Evolutionary conservation across 2,329 filamentous ascomycete species (phyloP), one percentile per base, ranked within the genome.

Genomic region (Blastomyces percursus): DNA sequence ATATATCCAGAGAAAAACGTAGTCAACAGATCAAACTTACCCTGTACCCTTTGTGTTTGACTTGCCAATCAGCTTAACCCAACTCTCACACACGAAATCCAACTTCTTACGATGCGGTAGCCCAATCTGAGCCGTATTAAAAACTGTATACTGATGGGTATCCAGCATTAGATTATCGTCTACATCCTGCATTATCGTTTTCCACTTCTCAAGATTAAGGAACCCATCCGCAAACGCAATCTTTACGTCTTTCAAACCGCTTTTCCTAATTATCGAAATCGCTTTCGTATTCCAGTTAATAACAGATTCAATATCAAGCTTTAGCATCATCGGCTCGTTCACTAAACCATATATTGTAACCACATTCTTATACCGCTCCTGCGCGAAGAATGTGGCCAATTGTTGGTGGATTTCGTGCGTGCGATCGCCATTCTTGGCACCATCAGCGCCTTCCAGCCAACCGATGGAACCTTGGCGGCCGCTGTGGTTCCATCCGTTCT

Each of bases 401-500:
- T 89, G 86, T 72, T 94, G 83, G 77, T 99, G 94, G 48, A 97
- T 81, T 63, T 95, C 91, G 21, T 96, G 83, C 1, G 90, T 90
- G 44, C 93, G 85, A 69, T 96, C 83, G 0, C 82, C 87, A 73
- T 96, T 96, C 16, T 86, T 74, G 1, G 82, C 80, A 12, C 94
- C 93, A 70, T 96, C 81, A 0, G 90, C 88, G n/a, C 94, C 94
- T 69, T 94, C 94, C 48, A 97, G 78, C 94, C 94, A 99, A 32
- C 85, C 82, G 66, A 97, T 93, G 0, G 76, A 65, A 0, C 94
- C 93, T 72, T 89, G 87, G 11, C 86, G 85, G 0, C 94, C 94
- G 68, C 90, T 95, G 75, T 99, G 94, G 70, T 96, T 96, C 93
- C 93, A 97, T 1, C 94, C 94, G 70, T 99, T 99, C 72, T 97